These are phyloP conservation scores for Debaryomyces tyrocola DNA, from an alignment of 805 yeast species.

Conservation along the genomic window DNA sequence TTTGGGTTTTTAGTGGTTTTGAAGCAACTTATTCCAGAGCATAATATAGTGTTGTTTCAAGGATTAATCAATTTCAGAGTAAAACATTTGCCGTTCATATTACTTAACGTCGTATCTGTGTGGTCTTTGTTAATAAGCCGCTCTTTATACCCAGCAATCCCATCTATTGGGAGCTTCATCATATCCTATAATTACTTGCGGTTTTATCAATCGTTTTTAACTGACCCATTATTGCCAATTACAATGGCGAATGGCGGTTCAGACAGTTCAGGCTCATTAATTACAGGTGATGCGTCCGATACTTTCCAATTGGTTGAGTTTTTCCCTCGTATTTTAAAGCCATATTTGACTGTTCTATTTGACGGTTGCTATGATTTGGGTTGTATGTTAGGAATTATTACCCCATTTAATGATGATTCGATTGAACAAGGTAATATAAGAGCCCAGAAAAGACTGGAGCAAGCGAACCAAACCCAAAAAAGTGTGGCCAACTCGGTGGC, in stretches of 20 bases:
- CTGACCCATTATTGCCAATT: constrained; percentile 55
- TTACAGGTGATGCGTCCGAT: constrained; percentile 86
- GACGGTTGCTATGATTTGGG: constrained; percentile 33
- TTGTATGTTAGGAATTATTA: constrained; percentile 47
- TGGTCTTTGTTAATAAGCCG: constrained; percentile 35
- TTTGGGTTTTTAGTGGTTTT: constrained; percentile 58
- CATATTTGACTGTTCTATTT: constrained; percentile 53
- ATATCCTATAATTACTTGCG: constrained; percentile 76
- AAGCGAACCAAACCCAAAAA: constrained; percentile 40
- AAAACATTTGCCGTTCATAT: constrained; percentile 60
- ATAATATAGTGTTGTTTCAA: constrained; percentile 48
- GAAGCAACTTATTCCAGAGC: constrained; percentile 60
- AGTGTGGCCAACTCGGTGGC: constrained; percentile 51
- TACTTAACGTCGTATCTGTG: constrained; percentile 27
- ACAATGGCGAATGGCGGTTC: constrained; percentile 26
- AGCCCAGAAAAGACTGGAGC: constrained; percentile 61
- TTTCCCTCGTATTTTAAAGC: constrained; percentile 68
- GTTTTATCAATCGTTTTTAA: constrained; percentile 62
- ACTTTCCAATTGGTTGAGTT: constrained; percentile 81
- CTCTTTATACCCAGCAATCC: constrained; percentile 52
- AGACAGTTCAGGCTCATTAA: constrained; percentile 25
- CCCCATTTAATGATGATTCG: constrained; percentile 66
- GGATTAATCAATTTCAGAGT: constrained; percentile 50
- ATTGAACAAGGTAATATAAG: constrained; percentile 74
- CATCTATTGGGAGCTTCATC: constrained; percentile 59